Percentiles rank a stretch among this genome's conserved stretches.
phyloP scores from a whole-genome alignment of 495 filamentous ascomycete species.

The Cercophora scortea region DNA sequence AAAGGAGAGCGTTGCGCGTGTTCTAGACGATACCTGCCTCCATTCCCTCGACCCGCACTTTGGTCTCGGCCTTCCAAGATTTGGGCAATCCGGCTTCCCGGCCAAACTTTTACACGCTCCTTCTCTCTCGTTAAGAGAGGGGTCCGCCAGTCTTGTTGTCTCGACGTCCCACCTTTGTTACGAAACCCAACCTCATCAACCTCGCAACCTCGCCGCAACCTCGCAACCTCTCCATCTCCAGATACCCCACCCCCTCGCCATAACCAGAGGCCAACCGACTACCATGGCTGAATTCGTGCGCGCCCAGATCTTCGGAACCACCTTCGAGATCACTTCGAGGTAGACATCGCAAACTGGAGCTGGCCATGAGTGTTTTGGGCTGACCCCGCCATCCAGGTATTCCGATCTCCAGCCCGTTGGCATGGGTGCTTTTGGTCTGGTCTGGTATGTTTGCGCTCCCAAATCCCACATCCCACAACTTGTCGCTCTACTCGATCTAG shows the following conservation, averaged over 20 bases:
- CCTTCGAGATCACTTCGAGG: constrained; percentile 99
- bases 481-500: not conserved
- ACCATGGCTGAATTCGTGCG: constrained; percentile 97
- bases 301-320: constrained; percentile 98
- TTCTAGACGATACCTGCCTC: no score
- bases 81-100: not conserved
- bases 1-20: not conserved
- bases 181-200: constrained; percentile 6
- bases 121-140: not conserved
- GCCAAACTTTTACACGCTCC: not conserved
- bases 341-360: constrained; percentile 27
- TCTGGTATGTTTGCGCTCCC: constrained; percentile 59
- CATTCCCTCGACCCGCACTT: not conserved
- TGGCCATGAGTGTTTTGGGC: constrained; percentile 8
- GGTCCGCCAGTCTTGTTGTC: not conserved
- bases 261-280: constrained; percentile 4
- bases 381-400: constrained; percentile 52
- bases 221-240: constrained; percentile 1
- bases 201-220: not conserved
- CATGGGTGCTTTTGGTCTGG: constrained; percentile 97
- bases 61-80: not conserved
- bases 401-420: constrained; percentile 96
- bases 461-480: no score
- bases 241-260: not conserved
- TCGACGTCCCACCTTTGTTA: not conserved